Conservation (phyloP, 176 grass and related monocot genomes). For the Avena atlantica region DNA sequence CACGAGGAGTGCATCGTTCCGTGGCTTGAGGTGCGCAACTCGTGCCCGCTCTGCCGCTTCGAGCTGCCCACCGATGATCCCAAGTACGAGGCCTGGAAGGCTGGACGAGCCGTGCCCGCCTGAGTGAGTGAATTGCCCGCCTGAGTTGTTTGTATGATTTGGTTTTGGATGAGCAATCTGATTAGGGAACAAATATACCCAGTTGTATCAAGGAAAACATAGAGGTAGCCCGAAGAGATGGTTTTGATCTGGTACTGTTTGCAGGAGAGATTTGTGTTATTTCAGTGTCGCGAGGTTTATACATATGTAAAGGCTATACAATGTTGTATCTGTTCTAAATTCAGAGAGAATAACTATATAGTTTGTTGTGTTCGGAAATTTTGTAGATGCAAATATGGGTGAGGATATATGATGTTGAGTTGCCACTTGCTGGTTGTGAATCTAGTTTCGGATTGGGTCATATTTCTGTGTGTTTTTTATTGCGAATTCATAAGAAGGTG, state of each 20-base stretch:
- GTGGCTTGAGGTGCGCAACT: conserved; percentile 88
- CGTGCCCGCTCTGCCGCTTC: conserved; percentile 91
- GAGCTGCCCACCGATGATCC: conserved; percentile 88
- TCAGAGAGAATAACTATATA: conserved; percentile 24
- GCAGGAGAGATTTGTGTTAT: conserved; percentile 22
- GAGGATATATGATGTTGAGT: neutral
- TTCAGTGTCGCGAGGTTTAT: conserved; percentile 1
- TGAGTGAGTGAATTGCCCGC: conserved; percentile 36
- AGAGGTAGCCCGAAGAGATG: conserved; percentile 40
- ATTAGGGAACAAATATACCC: conserved; percentile 18
- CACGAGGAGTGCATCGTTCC: conserved; percentile 90
- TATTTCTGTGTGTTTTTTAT: neutral
- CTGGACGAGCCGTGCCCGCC: neutral
- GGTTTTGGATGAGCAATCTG: conserved; percentile 21
- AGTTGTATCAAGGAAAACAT: conserved; percentile 37
- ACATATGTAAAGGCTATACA: conserved; percentile 12
- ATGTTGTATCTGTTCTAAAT: conserved; percentile 43
- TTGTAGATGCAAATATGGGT: neutral
- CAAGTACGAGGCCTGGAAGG: conserved; percentile 81
- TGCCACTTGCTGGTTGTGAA: neutral
- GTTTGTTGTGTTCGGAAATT: neutral
- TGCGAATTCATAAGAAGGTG: neutral
- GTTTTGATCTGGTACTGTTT: conserved; percentile 35
- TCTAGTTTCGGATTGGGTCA: neutral
- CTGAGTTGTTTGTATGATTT: conserved; percentile 34